A percentile compares a stretch with the other conserved stretches of the same genome.
These are phyloP conservation scores for Amylocystis lapponica DNA, from an alignment of 768 basidiomycete species.

Conservation along the genomic window DNA sequence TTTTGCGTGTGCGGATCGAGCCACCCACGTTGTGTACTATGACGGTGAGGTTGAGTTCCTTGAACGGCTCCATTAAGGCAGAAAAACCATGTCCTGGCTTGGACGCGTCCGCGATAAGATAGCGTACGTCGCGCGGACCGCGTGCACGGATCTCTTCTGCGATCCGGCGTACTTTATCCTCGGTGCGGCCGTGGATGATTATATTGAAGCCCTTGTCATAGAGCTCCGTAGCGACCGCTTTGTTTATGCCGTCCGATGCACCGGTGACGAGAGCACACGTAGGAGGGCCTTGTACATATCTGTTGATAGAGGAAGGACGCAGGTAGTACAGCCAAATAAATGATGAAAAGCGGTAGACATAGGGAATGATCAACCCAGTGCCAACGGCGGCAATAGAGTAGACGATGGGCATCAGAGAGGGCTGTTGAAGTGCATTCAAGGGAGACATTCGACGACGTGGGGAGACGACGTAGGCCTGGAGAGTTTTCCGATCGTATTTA, in stretches of 20 bases:
- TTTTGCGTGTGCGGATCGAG: slow-evolving; percentile 2
- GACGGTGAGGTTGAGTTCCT: slow-evolving; percentile 21
- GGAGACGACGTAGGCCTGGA: no score
- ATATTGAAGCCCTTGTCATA: slow-evolving; percentile 23
- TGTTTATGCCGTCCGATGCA: slow-evolving; percentile 25
- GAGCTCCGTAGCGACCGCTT: slow-evolving; percentile 18
- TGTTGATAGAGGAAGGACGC: slow-evolving; percentile 12
- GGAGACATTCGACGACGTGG: no score
- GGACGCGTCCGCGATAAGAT: slow-evolving; percentile 22
- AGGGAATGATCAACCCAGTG: slow-evolving; percentile 9
- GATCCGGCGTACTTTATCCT: slow-evolving; percentile 19
- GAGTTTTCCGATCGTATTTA: no score
- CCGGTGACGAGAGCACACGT: slow-evolving; percentile 23
- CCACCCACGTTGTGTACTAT: slow-evolving; percentile 23
- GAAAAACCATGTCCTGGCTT: slow-evolving; percentile 13
- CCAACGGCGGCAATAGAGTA: slow-evolving; percentile 12
- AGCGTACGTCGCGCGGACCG: slow-evolving; percentile 12
- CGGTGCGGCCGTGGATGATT: slow-evolving; percentile 23
- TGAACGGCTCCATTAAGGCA: slow-evolving; percentile 13
- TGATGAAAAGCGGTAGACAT: slow-evolving; percentile 10
- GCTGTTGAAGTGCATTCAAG: no score
- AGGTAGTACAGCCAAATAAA: slow-evolving; percentile 21
- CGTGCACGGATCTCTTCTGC: slow-evolving; percentile 13
- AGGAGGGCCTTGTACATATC: slow-evolving; percentile 18
- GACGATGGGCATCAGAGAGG: not conserved